phyloP scores from a whole-genome alignment of 768 basidiomycete species.

The Sporobolomyces pararoseus region DNA sequence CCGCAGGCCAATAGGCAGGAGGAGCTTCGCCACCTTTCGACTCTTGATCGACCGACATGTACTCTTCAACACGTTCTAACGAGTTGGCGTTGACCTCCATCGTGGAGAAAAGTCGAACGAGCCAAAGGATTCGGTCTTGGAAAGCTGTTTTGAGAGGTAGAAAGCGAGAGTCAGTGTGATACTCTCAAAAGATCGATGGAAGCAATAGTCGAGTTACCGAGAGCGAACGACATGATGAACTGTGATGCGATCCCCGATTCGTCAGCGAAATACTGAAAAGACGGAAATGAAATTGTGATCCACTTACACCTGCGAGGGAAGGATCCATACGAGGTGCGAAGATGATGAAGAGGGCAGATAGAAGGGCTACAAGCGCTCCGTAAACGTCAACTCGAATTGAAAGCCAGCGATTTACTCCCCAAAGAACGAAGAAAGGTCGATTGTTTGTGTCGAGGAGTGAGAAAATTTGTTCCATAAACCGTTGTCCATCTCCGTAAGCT shows the following conservation, averaged over 20 bases:
- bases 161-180: neutral
- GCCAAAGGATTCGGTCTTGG: constrained; percentile 52
- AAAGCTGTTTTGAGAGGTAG: constrained; percentile 44
- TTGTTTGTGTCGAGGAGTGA: constrained; percentile 50
- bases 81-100: constrained; percentile 48
- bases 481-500: constrained; percentile 51
- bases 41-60: constrained; percentile 43
- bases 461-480: constrained; percentile 50
- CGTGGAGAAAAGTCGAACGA: constrained; percentile 49
- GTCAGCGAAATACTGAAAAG: too few species aligned
- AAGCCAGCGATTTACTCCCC: constrained; percentile 46
- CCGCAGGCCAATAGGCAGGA: constrained; percentile 52
- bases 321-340: constrained; percentile 48
- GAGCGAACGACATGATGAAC: constrained; percentile 47
- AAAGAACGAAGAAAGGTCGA: constrained; percentile 51
- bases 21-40: constrained; percentile 47
- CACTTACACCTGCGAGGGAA: constrained; percentile 46
- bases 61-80: constrained; percentile 54
- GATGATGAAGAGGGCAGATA: constrained; percentile 50
- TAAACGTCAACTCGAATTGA: constrained; percentile 46
- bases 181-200: constrained; percentile 2
- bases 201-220: constrained; percentile 35
- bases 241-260: too few species aligned
- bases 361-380: constrained; percentile 50
- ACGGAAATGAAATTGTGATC: too few species aligned